Base-by-base conservation (phyloP, 2,329 filamentous ascomycete genomes). In the Fusarium concolor region DNA sequence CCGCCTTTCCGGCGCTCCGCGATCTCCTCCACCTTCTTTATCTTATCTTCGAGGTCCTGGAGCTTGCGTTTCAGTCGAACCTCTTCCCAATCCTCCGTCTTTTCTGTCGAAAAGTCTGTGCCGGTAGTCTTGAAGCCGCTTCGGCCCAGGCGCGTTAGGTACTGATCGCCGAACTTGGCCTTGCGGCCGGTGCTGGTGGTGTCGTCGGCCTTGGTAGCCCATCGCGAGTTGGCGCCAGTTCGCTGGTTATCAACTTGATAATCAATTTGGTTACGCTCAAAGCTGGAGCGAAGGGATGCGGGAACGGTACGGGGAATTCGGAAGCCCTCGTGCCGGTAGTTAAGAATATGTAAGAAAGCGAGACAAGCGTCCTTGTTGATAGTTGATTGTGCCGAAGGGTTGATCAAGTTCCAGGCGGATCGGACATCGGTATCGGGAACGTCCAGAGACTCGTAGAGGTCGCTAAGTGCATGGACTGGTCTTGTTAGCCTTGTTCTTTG, bases 41-140 rank as follows among this genome's bases (percentile, higher is more conserved):
- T 91, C 83, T 96, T 97, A 57, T 91, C 87, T 74, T 99, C 94
- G 28, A 99, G 83, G 73, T 98, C 95, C 24, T 89, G 86, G 31
- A 99, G 87, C 80, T 98, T 94, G 77, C 96, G 94, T 85, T 96
- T 95, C 69, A 99, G 85, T 54, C 94, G 88, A 43, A 98, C 96
- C 80, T 98, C 96, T 80, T 99, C 96, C 94, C 96, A 98, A 77
- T 99, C 96, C 74, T 96, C 95, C 63, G 92, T 92, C 77, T 94
- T 92, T 67, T 92, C 91, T 37, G 87, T 86, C 60, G 89, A 91
- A 78, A 98, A 98, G 81, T 99, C 94, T 2, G 96, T 99, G 26
- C 96, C 96, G 39, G 90, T 84, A 10, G 92, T 88, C 76, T 92
- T 90, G 81, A 96, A 95, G 61, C 87, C 90, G 71, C 90, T 89